Conservation (phyloP, 148 eudicot species). For the Chenopodium formosanum region DNA sequence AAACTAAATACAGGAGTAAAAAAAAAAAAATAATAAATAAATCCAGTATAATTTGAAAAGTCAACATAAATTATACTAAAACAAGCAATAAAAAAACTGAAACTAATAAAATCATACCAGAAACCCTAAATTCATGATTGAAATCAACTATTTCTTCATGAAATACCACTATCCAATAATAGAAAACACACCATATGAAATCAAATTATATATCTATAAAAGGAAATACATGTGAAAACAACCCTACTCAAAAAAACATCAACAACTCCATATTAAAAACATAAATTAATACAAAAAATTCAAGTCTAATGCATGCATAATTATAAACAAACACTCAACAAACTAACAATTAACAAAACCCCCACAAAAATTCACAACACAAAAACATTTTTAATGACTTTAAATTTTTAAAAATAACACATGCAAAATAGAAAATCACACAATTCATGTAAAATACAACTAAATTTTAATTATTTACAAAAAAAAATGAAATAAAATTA, state of each 20-base stretch:
- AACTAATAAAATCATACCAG: neutral
- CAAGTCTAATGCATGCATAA: neutral
- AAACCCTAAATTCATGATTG: neutral
- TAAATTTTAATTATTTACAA: too few relatives aligned
- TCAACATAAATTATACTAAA: neutral
- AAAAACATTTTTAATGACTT: neutral
- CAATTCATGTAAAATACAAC: neutral
- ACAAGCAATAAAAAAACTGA: neutral
- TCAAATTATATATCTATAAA: neutral
- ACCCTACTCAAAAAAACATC: neutral
- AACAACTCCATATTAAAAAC: neutral
- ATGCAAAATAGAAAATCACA: neutral
- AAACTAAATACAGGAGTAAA: neutral
- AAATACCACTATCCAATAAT: neutral
- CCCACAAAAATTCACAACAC: neutral
- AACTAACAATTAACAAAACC: neutral
- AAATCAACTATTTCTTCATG: neutral
- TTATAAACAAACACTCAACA: too few relatives aligned
- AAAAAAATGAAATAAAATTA: neutral
- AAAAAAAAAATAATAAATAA: too few relatives aligned
- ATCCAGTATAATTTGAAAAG: neutral
- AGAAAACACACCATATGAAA: neutral
- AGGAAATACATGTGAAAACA: neutral
- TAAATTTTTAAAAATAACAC: neutral
- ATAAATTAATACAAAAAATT: too few relatives aligned